Base-by-base conservation (phyloP, 306 rosid genomes). In the Medicago ruthenica region DNA sequence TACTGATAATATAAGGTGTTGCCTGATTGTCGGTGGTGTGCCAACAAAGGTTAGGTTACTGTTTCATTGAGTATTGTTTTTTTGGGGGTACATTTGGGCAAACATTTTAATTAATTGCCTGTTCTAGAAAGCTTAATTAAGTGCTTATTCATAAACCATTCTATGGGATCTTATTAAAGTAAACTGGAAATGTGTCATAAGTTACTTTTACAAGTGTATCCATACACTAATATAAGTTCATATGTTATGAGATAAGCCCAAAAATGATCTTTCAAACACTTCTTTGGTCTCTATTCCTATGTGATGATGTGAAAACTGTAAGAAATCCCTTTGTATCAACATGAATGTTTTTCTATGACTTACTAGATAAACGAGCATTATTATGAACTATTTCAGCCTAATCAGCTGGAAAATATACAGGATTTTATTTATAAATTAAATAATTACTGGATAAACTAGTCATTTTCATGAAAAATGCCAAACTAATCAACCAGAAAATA, bases 21-120 rank as follows among this genome's bases (percentile, higher is more conserved):
- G 98, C 86, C 88, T 89, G 85, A 84, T 89, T 64, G 91, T 96
- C 64, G 99, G 99, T 73, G 99, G 99, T 77, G 83, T 90, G 75
- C 85, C 99, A 60, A 68, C 87, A 40, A 96, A 90, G 97, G 99
- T 95, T 73, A 75, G 88, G 34, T 74, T 58, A 70, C 61, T 74
- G 39, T 66, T 81, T 85, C 44, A 37, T 44, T 10, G 50, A 44
- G 50, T 44, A 44, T 44, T 11, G 50, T 10, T 12, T 44, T 11
- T 44, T 44, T 44, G 2, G 50, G 50, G 50, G 15, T 44, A n/a
- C 50, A 44, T 44, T 42, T 44, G n/a, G 50, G 50, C n/a, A 10
- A 44, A 44, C 5, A 44, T 9, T 44, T 44, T 44, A 44, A 44
- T 12, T 10, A 44, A 44, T 1, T 44, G 1, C 14, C 50, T 44